Conservation (phyloP, 352 stramenopile genomes). For the Pythium folliculosum region DNA sequence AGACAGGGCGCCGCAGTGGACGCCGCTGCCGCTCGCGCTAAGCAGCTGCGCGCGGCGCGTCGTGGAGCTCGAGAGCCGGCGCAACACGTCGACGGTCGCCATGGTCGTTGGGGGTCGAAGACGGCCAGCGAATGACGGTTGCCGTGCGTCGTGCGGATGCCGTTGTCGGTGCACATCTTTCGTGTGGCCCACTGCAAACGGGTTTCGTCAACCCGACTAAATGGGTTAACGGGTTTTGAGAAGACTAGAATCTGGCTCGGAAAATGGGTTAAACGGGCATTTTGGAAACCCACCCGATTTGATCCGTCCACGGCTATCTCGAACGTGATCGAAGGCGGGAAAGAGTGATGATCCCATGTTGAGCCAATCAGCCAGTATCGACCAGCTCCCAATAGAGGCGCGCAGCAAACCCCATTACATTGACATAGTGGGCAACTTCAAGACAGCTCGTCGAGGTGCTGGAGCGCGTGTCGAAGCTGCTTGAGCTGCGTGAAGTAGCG, state of each 20-base stretch:
- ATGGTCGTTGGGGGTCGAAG: conserved; percentile 13
- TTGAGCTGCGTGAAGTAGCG: conserved; percentile 77
- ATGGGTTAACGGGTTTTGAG: background rate
- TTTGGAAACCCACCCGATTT: conserved; percentile 7
- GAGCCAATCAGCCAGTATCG: conserved; percentile 18
- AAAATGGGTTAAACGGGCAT: conserved; percentile 4
- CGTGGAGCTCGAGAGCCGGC: conserved; percentile 27
- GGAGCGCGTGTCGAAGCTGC: conserved; percentile 71
- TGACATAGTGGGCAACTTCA: conserved; percentile 12
- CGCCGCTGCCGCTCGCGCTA: background rate
- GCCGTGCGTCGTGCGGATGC: conserved; percentile 1
- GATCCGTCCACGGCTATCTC: conserved; percentile 11
- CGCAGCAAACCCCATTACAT: background rate
- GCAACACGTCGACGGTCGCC: conserved; percentile 29
- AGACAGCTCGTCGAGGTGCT: conserved; percentile 67
- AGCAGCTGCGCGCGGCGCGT: conserved; percentile 25
- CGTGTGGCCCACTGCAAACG: conserved; percentile 20
- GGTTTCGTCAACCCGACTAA: background rate
- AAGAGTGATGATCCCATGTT: conserved; percentile 26
- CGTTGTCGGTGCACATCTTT: conserved; percentile 17
- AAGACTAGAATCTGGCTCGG: background rate
- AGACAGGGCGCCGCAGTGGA: conserved; percentile 5
- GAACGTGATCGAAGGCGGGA: conserved; percentile 29
- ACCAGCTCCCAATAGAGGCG: conserved; percentile 8
- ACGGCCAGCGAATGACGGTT: conserved; percentile 15